Conservation (phyloP, 257 asterid genomes). For the Gardenia jasminoides region DNA sequence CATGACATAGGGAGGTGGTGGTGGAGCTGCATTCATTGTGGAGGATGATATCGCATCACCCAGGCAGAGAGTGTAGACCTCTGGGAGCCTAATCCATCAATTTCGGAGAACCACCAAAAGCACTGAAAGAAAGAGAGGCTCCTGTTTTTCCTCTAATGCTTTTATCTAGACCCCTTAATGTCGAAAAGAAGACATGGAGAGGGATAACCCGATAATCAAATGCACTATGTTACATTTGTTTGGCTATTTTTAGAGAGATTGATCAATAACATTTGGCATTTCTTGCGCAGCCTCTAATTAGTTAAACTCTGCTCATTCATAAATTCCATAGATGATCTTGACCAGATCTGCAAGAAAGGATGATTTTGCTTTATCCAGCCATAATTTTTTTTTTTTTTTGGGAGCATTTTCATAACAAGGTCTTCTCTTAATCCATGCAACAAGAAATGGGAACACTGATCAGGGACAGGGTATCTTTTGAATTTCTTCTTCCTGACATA, state of each 20-base stretch:
- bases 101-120: neutral
- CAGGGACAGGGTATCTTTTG: neutral
- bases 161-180: conserved; percentile 5
- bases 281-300: neutral
- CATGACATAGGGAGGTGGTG: conserved; percentile 38
- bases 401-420: neutral
- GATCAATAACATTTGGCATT: neutral
- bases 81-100: conserved; percentile 9
- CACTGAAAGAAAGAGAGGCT: conserved; percentile 9
- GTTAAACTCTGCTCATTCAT: neutral
- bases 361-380: neutral
- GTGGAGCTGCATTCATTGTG: conserved; percentile 36
- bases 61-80: neutral
- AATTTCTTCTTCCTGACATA: neutral
- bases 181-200: neutral
- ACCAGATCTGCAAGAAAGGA: neutral
- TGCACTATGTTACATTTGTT: conserved; percentile 16
- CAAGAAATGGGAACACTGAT: neutral
- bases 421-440: neutral
- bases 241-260: conserved; percentile 3
- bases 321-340: neutral
- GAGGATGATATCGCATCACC: conserved; percentile 2
- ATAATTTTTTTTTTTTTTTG: neutral
- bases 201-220: neutral
- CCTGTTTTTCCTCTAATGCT: conserved; percentile 5